Evolutionary conservation across 495 filamentous ascomycete genomes (phyloP), one percentile per base, ranked within the genome.

Genomic region (Schizothecium vesticola): DNA sequence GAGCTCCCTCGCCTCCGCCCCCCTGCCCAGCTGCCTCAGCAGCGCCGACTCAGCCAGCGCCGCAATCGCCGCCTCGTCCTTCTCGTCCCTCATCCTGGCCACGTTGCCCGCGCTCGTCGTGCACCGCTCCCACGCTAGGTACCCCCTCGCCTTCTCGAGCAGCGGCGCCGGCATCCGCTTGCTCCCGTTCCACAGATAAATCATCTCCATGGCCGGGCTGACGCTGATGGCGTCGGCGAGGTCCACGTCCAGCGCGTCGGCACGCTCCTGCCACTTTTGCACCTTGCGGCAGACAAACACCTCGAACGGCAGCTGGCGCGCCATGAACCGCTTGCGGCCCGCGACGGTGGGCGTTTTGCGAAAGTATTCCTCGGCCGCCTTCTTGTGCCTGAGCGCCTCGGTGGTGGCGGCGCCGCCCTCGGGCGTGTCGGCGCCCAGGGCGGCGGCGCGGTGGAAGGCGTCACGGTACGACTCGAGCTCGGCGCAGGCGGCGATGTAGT

Each of bases 281-380:
- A 97, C 79, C 77, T 97, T 98, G 31, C 93, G 89, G 61, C 84
- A 80, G 0, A 94, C 91, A 74, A 96, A 97, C 31, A 91, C 82
- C 78, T 99, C 96, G 66, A 98, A 94, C 1, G 96, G 95, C 19
- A 97, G 81, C 71, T 93, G 91, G 19, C 89, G 86, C 1, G 92
- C 90, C 90, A 98, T 92, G 79, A 98, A 92, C 11, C 86, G 84
- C 78, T 97, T 97, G 79, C 89, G 92, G 56, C 94, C 94, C 8
- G 91, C 90, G 60, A 91, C 83, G 0, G 86, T 83, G 1, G 92
- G 92, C 2, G 91, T 91, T 67, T 87, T 88, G 51, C 85, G 82
- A 67, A 98, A 80, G 67, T 89, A 85, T 64, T 91, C 86, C 5
- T 89, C 85, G 0, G 94, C 91, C 66, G 86, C 81, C 29, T 83